Conservation (phyloP, 2,329 filamentous ascomycete species). For the Pyricularia sp. region DNA sequence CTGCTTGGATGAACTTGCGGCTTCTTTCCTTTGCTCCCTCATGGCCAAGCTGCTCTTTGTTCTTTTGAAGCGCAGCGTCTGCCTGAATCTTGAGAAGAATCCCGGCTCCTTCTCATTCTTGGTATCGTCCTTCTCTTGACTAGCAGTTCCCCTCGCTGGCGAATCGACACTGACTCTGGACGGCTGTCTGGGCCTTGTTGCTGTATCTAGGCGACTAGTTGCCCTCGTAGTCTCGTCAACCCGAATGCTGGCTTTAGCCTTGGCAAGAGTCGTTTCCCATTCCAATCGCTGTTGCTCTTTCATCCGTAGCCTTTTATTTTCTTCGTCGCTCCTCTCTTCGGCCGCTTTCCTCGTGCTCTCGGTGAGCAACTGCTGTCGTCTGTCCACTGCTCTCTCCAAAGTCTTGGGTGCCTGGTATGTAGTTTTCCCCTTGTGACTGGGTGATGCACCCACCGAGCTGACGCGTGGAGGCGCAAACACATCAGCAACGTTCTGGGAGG, state of each 20-base stretch:
- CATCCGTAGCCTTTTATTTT: not conserved
- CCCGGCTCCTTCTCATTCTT: not conserved
- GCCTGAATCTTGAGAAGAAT: not conserved
- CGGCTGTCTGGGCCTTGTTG: not conserved
- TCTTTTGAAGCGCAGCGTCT: not conserved
- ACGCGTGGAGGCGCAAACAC: not conserved
- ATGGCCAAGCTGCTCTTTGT: not conserved
- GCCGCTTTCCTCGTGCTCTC: slow-evolving; percentile 3
- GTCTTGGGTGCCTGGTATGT: not conserved
- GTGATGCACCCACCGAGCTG: not conserved
- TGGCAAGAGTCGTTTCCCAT: not conserved
- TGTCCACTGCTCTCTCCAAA: not conserved
- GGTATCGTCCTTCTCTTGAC: not conserved
- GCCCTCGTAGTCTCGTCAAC: not conserved
- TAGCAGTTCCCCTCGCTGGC: not conserved
- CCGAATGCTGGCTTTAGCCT: not conserved
- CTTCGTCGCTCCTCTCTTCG: not conserved
- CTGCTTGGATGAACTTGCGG: not conserved
- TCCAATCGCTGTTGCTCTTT: not conserved
- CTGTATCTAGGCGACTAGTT: not conserved
- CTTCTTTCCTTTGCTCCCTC: not conserved
- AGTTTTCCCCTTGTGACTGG: not conserved
- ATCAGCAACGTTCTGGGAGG: not conserved
- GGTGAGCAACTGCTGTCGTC: not conserved
- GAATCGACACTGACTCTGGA: not conserved